These are phyloP conservation scores for Pseudocercospora fijiensis DNA, from an alignment of 2,329 filamentous ascomycete species.

Conservation along the genomic window DNA sequence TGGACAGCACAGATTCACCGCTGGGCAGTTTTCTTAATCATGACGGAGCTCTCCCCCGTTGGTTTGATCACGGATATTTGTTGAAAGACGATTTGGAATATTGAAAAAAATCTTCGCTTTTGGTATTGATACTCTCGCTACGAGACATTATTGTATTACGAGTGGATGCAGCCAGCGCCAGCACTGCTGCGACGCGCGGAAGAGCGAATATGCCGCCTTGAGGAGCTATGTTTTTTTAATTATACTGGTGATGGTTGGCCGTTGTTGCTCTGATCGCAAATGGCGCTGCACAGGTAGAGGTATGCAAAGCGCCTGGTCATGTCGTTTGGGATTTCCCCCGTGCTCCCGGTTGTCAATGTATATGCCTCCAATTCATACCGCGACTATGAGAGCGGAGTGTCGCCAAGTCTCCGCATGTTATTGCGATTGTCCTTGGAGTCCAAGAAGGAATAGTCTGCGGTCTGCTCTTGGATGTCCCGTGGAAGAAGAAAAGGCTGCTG, in stretches of 20 bases:
- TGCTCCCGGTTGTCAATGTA: background rate
- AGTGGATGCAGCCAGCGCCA: constrained; percentile 17
- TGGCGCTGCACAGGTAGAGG: background rate
- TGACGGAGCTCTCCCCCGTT: background rate
- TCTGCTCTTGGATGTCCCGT: constrained; percentile 23
- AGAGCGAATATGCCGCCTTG: background rate
- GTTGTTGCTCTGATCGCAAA: background rate
- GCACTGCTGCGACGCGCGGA: constrained; percentile 14
- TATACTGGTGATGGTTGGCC: constrained; percentile 2
- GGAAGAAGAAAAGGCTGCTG: constrained; percentile 23
- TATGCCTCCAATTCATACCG: background rate
- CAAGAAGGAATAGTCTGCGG: constrained; percentile 24
- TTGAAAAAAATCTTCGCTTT: background rate
- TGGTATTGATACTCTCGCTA: constrained; percentile 9
- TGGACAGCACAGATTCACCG: background rate
- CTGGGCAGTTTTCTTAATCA: background rate
- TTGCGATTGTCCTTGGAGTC: constrained; percentile 15
- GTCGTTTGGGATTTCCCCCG: background rate
- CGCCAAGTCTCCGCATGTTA: background rate
- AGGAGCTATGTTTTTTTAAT: background rate
- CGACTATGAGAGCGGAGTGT: background rate
- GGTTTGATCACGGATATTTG: background rate
- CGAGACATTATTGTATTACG: constrained; percentile 18
- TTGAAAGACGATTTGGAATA: background rate
- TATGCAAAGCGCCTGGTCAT: background rate